phyloP scores from a whole-genome alignment of 208 protist species.

The Trypanosoma rangeli region DNA sequence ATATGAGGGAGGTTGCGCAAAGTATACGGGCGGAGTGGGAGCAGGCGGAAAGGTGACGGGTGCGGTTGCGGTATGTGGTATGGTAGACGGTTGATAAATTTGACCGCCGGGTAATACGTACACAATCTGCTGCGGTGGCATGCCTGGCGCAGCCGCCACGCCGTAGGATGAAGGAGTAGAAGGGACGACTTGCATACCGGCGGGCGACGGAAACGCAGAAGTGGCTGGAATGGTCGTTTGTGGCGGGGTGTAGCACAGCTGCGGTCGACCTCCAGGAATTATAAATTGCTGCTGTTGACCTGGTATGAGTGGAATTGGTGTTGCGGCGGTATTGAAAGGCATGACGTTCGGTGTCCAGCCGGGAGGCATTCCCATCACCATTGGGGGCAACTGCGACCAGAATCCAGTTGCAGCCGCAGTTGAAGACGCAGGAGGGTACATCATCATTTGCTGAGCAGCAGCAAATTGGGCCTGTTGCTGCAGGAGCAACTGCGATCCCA shows the following conservation, averaged over 20 bases:
- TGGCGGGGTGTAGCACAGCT: conserved; percentile 17
- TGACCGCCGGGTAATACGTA: conserved; percentile 24
- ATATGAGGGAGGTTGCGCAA: conserved; percentile 10
- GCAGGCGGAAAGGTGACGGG: conserved; percentile 1
- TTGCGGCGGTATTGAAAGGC: conserved; percentile 5
- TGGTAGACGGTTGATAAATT: neutral
- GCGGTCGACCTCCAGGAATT: conserved; percentile 6
- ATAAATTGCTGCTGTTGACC: conserved; percentile 15
- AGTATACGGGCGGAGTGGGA: conserved; percentile 14
- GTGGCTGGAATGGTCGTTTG: neutral
- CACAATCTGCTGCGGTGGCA: conserved; percentile 23
- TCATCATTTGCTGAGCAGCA: neutral
- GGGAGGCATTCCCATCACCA: conserved; percentile 21
- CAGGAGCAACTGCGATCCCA: conserved; percentile 5
- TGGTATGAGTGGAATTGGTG: conserved; percentile 4
- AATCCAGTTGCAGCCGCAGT: conserved; percentile 2
- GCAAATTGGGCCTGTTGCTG: conserved; percentile 2
- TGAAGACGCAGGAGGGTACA: conserved; percentile 2
- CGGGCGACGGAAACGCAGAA: neutral
- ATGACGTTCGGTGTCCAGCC: conserved; percentile 19
- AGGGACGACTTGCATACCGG: conserved; percentile 14
- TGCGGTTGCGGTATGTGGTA: neutral
- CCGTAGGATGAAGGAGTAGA: neutral
- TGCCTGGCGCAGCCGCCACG: conserved; percentile 4
- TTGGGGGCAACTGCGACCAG: conserved; percentile 25